Conservation (phyloP, 306 rosid species). For the Gastrolobium bilobum region DNA sequence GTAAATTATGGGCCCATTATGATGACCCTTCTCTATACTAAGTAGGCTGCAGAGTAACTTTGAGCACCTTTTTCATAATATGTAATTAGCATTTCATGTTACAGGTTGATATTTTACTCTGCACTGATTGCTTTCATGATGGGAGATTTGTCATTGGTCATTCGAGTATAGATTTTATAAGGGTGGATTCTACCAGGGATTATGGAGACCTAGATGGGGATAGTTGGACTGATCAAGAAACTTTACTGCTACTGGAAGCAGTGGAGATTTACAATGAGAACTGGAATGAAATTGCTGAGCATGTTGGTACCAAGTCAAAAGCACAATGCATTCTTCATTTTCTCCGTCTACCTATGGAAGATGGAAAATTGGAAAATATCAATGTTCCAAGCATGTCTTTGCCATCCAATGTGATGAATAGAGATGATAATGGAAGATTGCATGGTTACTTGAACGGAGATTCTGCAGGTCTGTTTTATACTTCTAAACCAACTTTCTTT, state of each 20-base stretch:
- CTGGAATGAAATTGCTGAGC: constrained; percentile 96
- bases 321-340: constrained; percentile 99
- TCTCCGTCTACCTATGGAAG: constrained; percentile 95
- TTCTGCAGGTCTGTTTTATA: constrained; percentile 69
- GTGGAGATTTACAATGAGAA: constrained; percentile 90
- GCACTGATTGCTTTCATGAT: constrained; percentile 90
- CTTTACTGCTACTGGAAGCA: constrained; percentile 90
- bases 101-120: constrained; percentile 88
- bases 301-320: constrained; percentile 95
- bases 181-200: constrained; percentile 75
- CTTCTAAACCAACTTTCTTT: constrained; percentile 38
- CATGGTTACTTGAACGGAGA: constrained; percentile 70
- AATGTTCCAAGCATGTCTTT: constrained; percentile 74
- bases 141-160: constrained; percentile 91
- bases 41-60: constrained; percentile 28
- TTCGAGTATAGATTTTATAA: constrained; percentile 84
- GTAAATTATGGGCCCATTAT: constrained; percentile 12
- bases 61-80: constrained; percentile 20
- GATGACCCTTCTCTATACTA: constrained; percentile 38
- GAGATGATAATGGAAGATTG: constrained; percentile 61
- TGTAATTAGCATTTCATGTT: constrained; percentile 50
- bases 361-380: constrained; percentile 87
- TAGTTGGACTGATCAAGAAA: constrained; percentile 98
- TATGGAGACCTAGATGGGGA: constrained; percentile 88
- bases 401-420: constrained; percentile 60